Conservation (phyloP, 495 filamentous ascomycete species). For the Tuber borchii region DNA sequence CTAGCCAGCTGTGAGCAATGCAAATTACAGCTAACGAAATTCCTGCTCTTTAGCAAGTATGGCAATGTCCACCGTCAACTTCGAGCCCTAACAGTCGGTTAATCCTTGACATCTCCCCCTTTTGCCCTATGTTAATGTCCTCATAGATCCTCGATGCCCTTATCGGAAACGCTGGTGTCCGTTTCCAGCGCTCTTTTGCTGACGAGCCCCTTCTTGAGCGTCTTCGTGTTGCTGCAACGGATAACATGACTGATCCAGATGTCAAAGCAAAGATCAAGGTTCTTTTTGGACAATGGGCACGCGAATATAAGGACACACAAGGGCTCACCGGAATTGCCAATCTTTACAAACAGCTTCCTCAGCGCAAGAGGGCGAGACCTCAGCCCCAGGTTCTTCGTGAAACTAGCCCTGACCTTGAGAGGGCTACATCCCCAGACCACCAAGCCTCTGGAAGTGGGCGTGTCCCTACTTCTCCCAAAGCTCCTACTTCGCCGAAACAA, state of each 20-base stretch:
- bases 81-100: slow-evolving; percentile 67
- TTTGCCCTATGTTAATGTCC: slow-evolving; percentile 12
- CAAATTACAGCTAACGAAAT: background rate
- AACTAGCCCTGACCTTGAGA: slow-evolving; percentile 20
- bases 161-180: slow-evolving; percentile 80
- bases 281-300: slow-evolving; percentile 82
- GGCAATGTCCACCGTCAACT: slow-evolving; percentile 87
- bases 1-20: background rate
- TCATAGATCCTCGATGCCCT: slow-evolving; percentile 65
- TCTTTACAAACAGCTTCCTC: slow-evolving; percentile 73
- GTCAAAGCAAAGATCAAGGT: slow-evolving; percentile 80
- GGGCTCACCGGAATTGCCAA: slow-evolving; percentile 73
- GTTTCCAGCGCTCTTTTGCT: slow-evolving; percentile 79
- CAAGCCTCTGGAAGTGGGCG: slow-evolving; percentile 19
- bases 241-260: slow-evolving; percentile 72
- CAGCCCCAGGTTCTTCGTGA: slow-evolving; percentile 25
- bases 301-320: slow-evolving; percentile 68
- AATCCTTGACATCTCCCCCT: background rate
- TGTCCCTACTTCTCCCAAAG: slow-evolving; percentile 41
- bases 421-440: slow-evolving; percentile 16
- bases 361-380: slow-evolving; percentile 55
- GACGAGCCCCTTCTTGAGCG: slow-evolving; percentile 93
- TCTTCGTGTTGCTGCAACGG: slow-evolving; percentile 77
- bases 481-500: slow-evolving; percentile 20
- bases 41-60: slow-evolving; percentile 61